Evolutionary conservation across 495 filamentous ascomycete species (phyloP).

Genomic region (Symbiotaphrina buchneri): DNA sequence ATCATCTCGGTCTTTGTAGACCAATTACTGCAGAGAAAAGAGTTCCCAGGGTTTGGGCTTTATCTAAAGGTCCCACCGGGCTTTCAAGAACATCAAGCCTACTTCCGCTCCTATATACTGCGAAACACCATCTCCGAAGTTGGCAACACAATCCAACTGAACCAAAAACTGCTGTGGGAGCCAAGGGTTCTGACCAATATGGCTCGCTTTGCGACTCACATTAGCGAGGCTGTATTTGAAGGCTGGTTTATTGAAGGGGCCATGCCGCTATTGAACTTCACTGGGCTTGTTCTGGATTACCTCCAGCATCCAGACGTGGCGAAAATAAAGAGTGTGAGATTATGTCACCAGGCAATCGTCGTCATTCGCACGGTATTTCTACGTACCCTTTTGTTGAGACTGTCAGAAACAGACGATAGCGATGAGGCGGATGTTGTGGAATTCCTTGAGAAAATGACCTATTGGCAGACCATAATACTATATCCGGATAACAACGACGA

Average conservation of each 20-base stretch:
- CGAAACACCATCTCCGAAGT: slow-evolving; percentile 50
- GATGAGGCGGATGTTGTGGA: slow-evolving; percentile 31
- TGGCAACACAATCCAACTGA: slow-evolving; percentile 40
- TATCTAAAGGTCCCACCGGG: slow-evolving; percentile 81
- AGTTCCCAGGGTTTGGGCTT: slow-evolving; percentile 75
- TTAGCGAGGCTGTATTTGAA: slow-evolving; percentile 79
- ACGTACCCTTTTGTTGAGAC: slow-evolving; percentile 47
- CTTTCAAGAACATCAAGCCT: slow-evolving; percentile 81
- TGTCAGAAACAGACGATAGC: slow-evolving; percentile 60
- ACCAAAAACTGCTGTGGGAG: slow-evolving; percentile 53
- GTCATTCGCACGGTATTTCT: slow-evolving; percentile 57
- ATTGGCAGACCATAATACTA: slow-evolving; percentile 89
- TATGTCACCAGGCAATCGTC: slow-evolving; percentile 60
- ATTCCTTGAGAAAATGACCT: slow-evolving; percentile 65
- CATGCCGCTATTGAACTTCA: slow-evolving; percentile 61
- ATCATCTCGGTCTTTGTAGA: slow-evolving; percentile 60
- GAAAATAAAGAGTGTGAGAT: slow-evolving; percentile 57
- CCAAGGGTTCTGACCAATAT: slow-evolving; percentile 72
- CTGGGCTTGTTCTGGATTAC: slow-evolving; percentile 68
- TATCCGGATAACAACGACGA: slow-evolving; percentile 49
- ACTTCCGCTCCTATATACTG: slow-evolving; percentile 80
- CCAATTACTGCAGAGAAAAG: slow-evolving; percentile 60
- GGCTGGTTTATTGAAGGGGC: slow-evolving; percentile 87
- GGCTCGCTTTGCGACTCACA: slow-evolving; percentile 50
- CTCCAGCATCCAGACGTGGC: slow-evolving; percentile 70